Conservation (phyloP, 2,329 filamentous ascomycete species). For the Venturia effusa region DNA sequence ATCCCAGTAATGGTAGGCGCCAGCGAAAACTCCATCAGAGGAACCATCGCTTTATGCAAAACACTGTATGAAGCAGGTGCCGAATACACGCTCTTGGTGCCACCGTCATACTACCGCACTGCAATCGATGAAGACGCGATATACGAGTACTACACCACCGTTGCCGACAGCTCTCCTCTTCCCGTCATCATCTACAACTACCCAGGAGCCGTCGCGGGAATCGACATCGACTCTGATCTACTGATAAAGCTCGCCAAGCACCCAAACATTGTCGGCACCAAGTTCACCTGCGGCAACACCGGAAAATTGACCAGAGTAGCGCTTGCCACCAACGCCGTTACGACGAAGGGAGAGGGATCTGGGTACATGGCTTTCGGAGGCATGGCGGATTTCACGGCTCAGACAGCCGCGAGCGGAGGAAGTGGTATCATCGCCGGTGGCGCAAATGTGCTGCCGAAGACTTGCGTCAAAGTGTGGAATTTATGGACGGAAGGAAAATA, state of each 20-base stretch:
- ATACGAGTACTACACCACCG: conserved; percentile 60
- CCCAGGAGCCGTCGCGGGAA: conserved; percentile 73
- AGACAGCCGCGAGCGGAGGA: conserved; percentile 68
- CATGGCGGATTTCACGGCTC: conserved; percentile 77
- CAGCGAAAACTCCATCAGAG: conserved; percentile 69
- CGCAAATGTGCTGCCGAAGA: conserved; percentile 76
- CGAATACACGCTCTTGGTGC: conserved; percentile 69
- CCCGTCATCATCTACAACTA: conserved; percentile 88
- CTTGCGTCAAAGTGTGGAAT: conserved; percentile 69
- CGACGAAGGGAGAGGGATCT: conserved; percentile 38
- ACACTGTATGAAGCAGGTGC: conserved; percentile 58
- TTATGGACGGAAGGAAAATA: conserved; percentile 62
- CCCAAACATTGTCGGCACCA: conserved; percentile 76
- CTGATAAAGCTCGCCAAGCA: conserved; percentile 70
- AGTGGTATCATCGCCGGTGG: conserved; percentile 78
- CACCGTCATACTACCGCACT: conserved; percentile 72
- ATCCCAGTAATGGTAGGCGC: conserved; percentile 77
- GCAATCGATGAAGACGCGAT: conserved; percentile 66
- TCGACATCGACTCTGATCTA: conserved; percentile 83
- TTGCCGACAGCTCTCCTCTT: conserved; percentile 65
- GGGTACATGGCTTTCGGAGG: conserved; percentile 78
- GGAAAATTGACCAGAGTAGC: conserved; percentile 81
- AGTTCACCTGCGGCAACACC: conserved; percentile 87
- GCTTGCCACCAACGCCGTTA: conserved; percentile 58
- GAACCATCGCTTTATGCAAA: conserved; percentile 65